Conservation (phyloP, 192 early-diverging fungal species). For the Rhizoclosmatium sp. region DNA sequence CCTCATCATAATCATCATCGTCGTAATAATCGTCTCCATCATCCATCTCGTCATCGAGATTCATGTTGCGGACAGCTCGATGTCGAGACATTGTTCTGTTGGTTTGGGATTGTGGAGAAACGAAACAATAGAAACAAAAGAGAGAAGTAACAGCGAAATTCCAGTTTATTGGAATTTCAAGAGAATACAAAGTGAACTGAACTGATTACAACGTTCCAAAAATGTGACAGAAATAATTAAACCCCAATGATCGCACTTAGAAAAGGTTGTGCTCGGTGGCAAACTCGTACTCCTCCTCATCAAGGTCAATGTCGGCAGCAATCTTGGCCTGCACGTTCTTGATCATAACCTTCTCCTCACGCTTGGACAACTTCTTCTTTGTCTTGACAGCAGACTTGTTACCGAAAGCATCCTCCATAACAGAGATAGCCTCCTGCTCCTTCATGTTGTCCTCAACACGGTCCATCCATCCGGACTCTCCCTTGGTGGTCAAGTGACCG, state of each 20-base stretch:
- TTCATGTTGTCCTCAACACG: slow-evolving; percentile 54
- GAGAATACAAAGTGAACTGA: slow-evolving; percentile 8
- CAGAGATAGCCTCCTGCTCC: slow-evolving; percentile 52
- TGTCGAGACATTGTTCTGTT: slow-evolving; percentile 54
- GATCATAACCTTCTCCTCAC: slow-evolving; percentile 50
- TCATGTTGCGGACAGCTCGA: slow-evolving; percentile 57
- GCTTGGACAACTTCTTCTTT: slow-evolving; percentile 64
- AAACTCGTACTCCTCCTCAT: slow-evolving; percentile 52
- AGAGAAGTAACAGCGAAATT: neutral
- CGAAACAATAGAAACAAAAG: neutral
- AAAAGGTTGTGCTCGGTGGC: slow-evolving; percentile 40
- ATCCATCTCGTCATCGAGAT: slow-evolving; percentile 46
- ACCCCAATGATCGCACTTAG: neutral
- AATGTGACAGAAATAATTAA: slow-evolving; percentile 2
- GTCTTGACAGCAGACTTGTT: slow-evolving; percentile 77
- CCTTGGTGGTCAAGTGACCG: slow-evolving; percentile 61
- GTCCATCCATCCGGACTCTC: slow-evolving; percentile 44
- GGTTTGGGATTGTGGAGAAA: neutral
- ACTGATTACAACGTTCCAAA: neutral
- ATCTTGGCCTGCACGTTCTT: slow-evolving; percentile 62
- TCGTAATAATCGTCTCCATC: slow-evolving; percentile 61
- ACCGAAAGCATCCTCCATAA: slow-evolving; percentile 73
- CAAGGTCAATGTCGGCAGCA: slow-evolving; percentile 43
- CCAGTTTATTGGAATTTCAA: neutral
- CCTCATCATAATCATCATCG: slow-evolving; percentile 42